Evolutionary conservation across 1,284 basidiomycete species (phyloP).

Genomic region (Malassezia slooffiae): DNA sequence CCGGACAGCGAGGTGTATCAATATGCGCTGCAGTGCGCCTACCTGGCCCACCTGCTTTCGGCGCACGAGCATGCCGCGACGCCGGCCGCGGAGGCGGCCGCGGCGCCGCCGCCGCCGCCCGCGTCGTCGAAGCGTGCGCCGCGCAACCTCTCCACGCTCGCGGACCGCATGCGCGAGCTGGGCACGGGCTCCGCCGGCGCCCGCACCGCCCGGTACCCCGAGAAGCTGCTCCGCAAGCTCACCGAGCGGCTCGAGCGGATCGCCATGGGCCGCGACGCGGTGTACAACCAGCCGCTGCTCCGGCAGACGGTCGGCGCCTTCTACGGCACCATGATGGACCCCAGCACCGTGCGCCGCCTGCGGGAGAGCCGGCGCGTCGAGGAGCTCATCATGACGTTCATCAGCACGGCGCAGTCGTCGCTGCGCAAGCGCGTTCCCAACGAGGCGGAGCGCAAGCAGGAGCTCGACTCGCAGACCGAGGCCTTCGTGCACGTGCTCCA

Average conservation of each 20-base stretch:
- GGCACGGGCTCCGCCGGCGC: slow-evolving; percentile 16
- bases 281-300: slow-evolving; percentile 31
- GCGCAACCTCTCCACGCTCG: slow-evolving; percentile 18
- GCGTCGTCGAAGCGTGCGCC: not conserved
- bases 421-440: slow-evolving; percentile 58
- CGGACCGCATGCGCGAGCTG: slow-evolving; percentile 31
- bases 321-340: slow-evolving; percentile 39
- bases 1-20: slow-evolving; percentile 44
- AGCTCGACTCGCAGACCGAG: slow-evolving; percentile 80
- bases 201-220: slow-evolving; percentile 32
- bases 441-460: slow-evolving; percentile 76
- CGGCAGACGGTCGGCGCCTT: slow-evolving; percentile 39
- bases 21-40: slow-evolving; percentile 37
- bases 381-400: slow-evolving; percentile 89
- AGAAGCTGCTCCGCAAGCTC: slow-evolving; percentile 41
- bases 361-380: slow-evolving; percentile 94
- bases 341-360: slow-evolving; percentile 51
- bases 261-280: slow-evolving; percentile 38
- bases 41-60: slow-evolving; percentile 19
- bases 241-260: slow-evolving; percentile 38
- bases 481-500: slow-evolving; percentile 73
- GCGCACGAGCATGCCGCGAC: slow-evolving; percentile 2
- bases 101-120: slow-evolving; percentile 8
- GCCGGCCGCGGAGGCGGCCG: slow-evolving; percentile 15
- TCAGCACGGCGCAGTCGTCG: slow-evolving; percentile 57